These are phyloP conservation scores for Mycosphaerella arachidis DNA, from an alignment of 2,329 filamentous ascomycete genomes.

Conservation along the genomic window DNA sequence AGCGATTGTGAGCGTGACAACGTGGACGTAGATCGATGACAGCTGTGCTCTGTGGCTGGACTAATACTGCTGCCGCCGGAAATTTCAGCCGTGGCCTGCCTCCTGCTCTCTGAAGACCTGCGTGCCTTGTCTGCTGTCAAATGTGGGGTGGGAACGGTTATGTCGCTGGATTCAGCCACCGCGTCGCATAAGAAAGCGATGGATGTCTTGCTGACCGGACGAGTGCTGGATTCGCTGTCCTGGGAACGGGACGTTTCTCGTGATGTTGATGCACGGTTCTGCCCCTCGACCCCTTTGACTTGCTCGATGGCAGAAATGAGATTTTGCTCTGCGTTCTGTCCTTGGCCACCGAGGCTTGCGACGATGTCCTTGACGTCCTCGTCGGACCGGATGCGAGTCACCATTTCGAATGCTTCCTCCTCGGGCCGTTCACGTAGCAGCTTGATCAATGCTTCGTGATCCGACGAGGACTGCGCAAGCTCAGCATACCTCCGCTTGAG, in stretches of 20 bases:
- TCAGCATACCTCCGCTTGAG: conserved; percentile 9
- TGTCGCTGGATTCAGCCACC: not conserved
- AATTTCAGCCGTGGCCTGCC: not conserved
- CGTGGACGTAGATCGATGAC: not conserved
- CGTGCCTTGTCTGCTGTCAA: not conserved
- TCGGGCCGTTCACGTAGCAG: conserved; percentile 4
- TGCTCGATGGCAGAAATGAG: conserved; percentile 2
- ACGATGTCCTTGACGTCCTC: conserved; percentile 7
- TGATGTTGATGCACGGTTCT: not conserved
- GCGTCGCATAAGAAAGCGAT: not conserved
- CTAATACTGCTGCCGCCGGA: not conserved
- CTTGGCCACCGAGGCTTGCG: not conserved
- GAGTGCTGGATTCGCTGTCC: not conserved
- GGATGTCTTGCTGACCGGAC: not conserved
- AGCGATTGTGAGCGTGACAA: not conserved
- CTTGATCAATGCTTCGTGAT: conserved; percentile 3
- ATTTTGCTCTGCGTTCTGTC: not conserved
- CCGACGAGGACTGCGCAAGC: conserved; percentile 3
- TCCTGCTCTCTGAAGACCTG: not conserved
- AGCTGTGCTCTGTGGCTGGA: not conserved
- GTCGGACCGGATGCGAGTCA: conserved; percentile 7
- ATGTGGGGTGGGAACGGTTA: not conserved
- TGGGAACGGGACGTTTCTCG: not conserved
- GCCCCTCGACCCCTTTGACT: not conserved
- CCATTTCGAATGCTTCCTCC: conserved; percentile 3